These are phyloP conservation scores for Euphrasia arctica DNA, from an alignment of 305 asterid genomes.

Conservation along the genomic window DNA sequence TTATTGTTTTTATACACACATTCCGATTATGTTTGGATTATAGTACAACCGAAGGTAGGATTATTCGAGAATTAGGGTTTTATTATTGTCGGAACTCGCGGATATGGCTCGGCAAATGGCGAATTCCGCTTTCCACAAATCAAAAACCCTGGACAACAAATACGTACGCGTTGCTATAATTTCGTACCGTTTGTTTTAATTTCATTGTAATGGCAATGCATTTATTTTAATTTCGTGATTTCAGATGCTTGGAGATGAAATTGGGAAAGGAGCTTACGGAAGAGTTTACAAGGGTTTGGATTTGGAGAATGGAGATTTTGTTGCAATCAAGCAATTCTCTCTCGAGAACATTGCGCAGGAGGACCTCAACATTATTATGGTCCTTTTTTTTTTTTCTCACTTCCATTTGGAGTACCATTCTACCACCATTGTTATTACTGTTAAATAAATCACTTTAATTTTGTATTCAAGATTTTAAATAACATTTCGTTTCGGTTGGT, in stretches of 20 bases:
- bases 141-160: slow-evolving; percentile 95
- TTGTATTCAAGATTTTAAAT: background rate
- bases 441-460: no score
- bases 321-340: slow-evolving; percentile 97
- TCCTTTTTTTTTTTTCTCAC: slow-evolving; percentile 12
- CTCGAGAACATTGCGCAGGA: slow-evolving; percentile 93
- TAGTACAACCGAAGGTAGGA: slow-evolving; percentile 21
- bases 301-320: slow-evolving; percentile 97
- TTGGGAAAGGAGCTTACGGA: slow-evolving; percentile 98
- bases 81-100: slow-evolving; percentile 24
- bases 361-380: slow-evolving; percentile 91
- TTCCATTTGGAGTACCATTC: background rate
- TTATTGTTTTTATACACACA: background rate
- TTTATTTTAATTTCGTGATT: slow-evolving; percentile 22
- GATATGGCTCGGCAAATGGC: slow-evolving; percentile 87
- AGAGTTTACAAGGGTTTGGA: slow-evolving; percentile 98
- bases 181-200: no score
- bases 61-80: slow-evolving; percentile 30
- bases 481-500: background rate
- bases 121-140: slow-evolving; percentile 76
- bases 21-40: slow-evolving; percentile 3
- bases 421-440: background rate
- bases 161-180: slow-evolving; percentile 45
- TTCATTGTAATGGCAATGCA: no score
- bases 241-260: slow-evolving; percentile 99